Evolutionary conservation across 306 rosid genomes (phyloP).

Genomic region (Cercis canadensis): DNA sequence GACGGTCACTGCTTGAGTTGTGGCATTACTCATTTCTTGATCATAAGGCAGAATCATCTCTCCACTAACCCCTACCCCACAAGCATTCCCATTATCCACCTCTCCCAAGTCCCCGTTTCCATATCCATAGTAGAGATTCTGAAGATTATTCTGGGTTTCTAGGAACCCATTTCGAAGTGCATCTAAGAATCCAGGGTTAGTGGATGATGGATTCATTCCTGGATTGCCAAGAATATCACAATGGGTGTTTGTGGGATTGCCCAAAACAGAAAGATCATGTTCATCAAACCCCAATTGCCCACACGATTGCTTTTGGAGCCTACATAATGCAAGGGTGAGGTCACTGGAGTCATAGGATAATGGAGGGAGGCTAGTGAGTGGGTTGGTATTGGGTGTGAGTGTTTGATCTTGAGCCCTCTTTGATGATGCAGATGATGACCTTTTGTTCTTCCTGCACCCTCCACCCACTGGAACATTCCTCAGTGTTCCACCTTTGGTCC

Average conservation of each 20-base stretch:
- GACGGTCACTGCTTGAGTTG: constrained; percentile 68
- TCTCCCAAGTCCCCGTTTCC: constrained; percentile 66
- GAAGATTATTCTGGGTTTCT: constrained; percentile 51
- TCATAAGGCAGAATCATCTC: constrained; percentile 57
- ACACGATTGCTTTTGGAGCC: constrained; percentile 74
- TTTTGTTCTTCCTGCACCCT: constrained; percentile 93
- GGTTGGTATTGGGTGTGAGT: constrained; percentile 55
- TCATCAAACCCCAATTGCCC: constrained; percentile 66
- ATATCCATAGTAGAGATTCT: constrained; percentile 59
- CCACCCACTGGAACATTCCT: constrained; percentile 99
- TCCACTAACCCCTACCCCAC: constrained; percentile 47
- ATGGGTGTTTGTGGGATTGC: constrained; percentile 43
- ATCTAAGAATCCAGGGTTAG: constrained; percentile 58
- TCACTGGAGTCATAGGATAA: constrained; percentile 70
- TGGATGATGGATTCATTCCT: constrained; percentile 36
- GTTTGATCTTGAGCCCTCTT: constrained; percentile 68
- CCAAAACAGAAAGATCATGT: constrained; percentile 58
- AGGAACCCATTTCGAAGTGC: constrained; percentile 64
- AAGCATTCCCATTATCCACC: constrained; percentile 52
- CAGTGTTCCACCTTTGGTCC: constrained; percentile 97
- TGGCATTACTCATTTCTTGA: constrained; percentile 58
- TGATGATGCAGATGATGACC: constrained; percentile 66
- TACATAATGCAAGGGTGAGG: constrained; percentile 78
- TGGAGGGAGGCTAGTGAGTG: constrained; percentile 43
- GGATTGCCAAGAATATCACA: constrained; percentile 47